phyloP scores from a whole-genome alignment of 2,329 filamentous ascomycete species.

The Fusarium luffae region DNA sequence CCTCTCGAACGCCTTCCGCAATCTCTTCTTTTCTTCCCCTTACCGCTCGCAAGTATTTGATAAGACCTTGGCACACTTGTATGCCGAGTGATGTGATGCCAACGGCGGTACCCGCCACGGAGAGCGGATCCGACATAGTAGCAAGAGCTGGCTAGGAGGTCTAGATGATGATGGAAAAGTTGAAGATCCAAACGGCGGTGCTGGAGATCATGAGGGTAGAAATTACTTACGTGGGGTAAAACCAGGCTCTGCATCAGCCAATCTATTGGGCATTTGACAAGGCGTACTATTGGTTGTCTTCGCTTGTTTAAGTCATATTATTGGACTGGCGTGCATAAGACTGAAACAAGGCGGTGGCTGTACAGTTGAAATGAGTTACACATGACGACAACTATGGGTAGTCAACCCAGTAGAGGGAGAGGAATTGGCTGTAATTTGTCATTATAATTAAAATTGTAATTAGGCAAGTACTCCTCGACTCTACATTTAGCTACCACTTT shows the following conservation, averaged over 20 bases:
- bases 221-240: not conserved
- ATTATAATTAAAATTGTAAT: too few species aligned
- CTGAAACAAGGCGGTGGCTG: not conserved
- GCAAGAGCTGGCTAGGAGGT: too few species aligned
- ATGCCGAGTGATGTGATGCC: slow-evolving; percentile 16
- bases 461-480: too few species aligned
- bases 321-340: not conserved
- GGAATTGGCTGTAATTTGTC: rapidly evolving
- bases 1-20: too few species aligned
- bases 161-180: too few species aligned
- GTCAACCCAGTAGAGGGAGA: too few species aligned
- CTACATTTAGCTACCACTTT: too few species aligned
- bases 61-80: slow-evolving; percentile 7
- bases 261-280: rapidly evolving
- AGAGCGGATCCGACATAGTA: not conserved
- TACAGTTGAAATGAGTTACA: not conserved
- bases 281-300: not conserved
- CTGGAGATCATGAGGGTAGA: too few species aligned
- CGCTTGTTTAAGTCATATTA: not conserved
- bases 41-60: not conserved
- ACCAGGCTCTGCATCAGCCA: not conserved
- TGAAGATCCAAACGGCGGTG: too few species aligned
- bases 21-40: not conserved
- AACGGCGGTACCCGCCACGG: not conserved
- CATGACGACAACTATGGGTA: too few species aligned